Percentiles rank a stretch among this genome's conserved stretches.
phyloP scores from a whole-genome alignment of 2,329 filamentous ascomycete genomes.

The Trichocomaceae sp. region DNA sequence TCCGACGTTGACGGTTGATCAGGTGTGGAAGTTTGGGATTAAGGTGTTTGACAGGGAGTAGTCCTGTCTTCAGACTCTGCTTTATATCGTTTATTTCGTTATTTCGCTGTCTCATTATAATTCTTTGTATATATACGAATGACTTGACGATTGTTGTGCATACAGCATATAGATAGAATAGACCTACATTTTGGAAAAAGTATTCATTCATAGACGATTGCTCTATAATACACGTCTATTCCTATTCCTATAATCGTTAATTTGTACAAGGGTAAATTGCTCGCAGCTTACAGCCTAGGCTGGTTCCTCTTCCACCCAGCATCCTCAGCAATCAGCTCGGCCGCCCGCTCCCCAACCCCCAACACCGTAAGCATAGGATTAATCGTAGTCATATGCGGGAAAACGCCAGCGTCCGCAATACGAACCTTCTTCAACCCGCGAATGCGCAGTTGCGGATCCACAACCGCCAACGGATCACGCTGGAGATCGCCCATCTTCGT shows the following conservation, averaged over 20 bases:
- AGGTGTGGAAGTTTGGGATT: conserved; percentile 40
- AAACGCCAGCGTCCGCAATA: conserved; percentile 80
- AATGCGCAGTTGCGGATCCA: conserved; percentile 68
- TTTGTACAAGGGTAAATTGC: no score
- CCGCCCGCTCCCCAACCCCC: conserved; percentile 73
- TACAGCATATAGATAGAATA: background rate
- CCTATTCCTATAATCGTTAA: background rate
- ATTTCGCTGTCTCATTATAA: background rate
- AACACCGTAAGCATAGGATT: conserved; percentile 90
- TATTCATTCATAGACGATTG: no score
- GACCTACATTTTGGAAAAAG: no score
- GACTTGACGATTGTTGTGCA: background rate
- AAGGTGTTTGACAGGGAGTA: conserved; percentile 35
- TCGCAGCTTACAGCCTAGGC: conserved; percentile 48
- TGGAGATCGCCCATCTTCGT: conserved; percentile 78
- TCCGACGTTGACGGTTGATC: conserved; percentile 31
- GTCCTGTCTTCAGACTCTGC: no score
- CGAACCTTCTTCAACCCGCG: conserved; percentile 65
- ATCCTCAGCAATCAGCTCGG: conserved; percentile 73
- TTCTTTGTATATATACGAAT: background rate
- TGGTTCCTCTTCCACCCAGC: conserved; percentile 58
- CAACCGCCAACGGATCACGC: conserved; percentile 66
- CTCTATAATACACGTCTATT: background rate
- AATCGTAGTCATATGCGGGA: conserved; percentile 78
- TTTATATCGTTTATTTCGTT: no score